Base-by-base conservation (phyloP, 352 stramenopile genomes). In the Aphanomyces cochlioides region DNA sequence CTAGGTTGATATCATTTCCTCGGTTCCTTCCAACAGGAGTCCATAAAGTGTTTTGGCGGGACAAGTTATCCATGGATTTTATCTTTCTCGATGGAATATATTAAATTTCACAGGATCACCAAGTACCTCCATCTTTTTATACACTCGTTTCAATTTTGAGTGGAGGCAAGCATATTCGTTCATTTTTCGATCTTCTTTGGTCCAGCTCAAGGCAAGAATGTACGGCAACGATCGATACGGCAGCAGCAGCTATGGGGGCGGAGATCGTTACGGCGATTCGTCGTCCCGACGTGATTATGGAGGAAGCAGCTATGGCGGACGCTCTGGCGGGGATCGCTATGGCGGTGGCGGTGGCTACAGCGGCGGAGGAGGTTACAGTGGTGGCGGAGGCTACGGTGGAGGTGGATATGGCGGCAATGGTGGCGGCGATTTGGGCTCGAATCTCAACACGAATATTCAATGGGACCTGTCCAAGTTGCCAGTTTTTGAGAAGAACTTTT, bases 401-500 rank as follows among this genome's bases (percentile, higher is more conserved):
- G 75, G 75, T 21, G 76, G 79, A 59, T 66, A 65, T 58, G 75
- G 73, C 47, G 58, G 48, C 65, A 69, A 77, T 40, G 76, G 81
- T 61, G 81, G 79, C 37, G 83, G 86, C 38, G 89, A 92, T 73
- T 76, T 98, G 1, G 96, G 96, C 36, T 77, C 88, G 5, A 90
- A 90, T 73, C 81, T 99, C 50, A 79, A 89, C 65, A 85, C 81
- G 7, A 88, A 96, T 65, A 99, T 99, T 81, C 87, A 98, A 74
- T 99, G 98, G 87, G 88, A 98, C 69, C 71, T 98, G 53, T 81
- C 89, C 34, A 88, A 97, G 74, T 82, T 99, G 8, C 93, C 96
- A 1, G 84, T 94, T 19, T 99, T 99, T 74, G 96, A 99, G 78
- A 99, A 99, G 79, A 98, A 99, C 77, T 99, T 99, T 73, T 99